Evolutionary conservation across 2,329 filamentous ascomycete genomes (phyloP), one percentile per base, ranked within the genome.

Genomic region (Magnaporthiopsis rhizophila): DNA sequence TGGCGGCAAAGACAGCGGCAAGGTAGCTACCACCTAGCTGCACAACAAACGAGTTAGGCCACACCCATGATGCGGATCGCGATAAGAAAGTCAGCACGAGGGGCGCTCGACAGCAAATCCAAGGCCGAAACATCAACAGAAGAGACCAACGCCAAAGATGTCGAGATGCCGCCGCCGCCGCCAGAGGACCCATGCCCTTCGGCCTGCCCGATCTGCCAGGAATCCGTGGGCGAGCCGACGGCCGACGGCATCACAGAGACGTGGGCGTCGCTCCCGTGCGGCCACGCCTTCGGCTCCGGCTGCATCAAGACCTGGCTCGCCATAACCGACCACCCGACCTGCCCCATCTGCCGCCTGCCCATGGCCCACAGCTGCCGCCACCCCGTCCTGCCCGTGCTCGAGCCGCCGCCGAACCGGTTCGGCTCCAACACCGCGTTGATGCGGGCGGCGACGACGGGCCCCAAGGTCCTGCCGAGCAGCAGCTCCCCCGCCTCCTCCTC

Each of bases 231-330:
- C 63, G 63, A 72, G 15, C 64, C 65, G 24, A 78, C 73, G 38
- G 71, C 73, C 5, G 76, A 79, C 63, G 76, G 74, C 66, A 69
- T 74, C 63, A 62, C 71, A 36, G 79, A 81, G 68, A 65, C 71
- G 3, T 80, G 77, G 78, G 74, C 75, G 24, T 66, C 69, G 32
- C 69, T 81, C 8, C 75, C 78, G 15, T 81, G 79, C 69, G 75
- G 76, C 5, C 79, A 81, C 69, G 71, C 72, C 34, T 81, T 80
- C 68, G 79, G 79, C 58, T 74, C 72, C 58, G 66, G 72, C 64
- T 81, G 79, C 72, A 75, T 79, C 69, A 78, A 78, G 65, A 72
- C 72, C 61, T 80, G 79, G 74, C 73, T 81, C 15, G 69, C 70
- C 60, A 58, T 77, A 63, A 71, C 73, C 58, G 71, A 73, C 5